Evolutionary conservation across 2,329 filamentous ascomycete species (phyloP).

Genomic region (Rhinocladiella similis): DNA sequence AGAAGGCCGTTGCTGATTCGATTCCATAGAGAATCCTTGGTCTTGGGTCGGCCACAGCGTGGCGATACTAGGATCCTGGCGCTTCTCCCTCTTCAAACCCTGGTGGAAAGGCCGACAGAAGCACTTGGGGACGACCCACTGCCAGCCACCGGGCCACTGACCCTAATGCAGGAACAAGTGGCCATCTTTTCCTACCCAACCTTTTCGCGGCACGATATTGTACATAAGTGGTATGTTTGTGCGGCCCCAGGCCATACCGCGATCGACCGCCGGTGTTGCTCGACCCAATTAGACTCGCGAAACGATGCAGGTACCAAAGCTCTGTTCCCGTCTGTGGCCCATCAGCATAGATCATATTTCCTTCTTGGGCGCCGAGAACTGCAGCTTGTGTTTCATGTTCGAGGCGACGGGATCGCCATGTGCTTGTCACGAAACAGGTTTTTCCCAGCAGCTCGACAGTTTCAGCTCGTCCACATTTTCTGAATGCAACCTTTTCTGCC

Average conservation of each 20-base stretch:
- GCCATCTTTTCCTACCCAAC: background rate
- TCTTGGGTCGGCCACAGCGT: constrained; percentile 8
- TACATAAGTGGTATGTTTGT: too few relatives aligned
- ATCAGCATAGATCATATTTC: constrained; percentile 12
- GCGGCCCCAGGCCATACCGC: background rate
- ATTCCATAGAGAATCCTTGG: constrained; percentile 11
- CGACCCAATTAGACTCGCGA: constrained; percentile 10
- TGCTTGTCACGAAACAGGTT: constrained; percentile 16
- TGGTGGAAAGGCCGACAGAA: constrained; percentile 18
- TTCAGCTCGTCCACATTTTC: background rate
- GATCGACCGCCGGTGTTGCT: background rate
- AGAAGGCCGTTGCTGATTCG: constrained; percentile 25
- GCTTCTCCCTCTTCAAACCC: constrained; percentile 7
- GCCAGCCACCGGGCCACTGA: background rate
- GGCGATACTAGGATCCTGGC: constrained; percentile 5
- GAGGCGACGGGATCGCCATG: constrained; percentile 24
- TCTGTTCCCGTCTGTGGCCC: constrained; percentile 9
- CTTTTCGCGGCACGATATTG: background rate
- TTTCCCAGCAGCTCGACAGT: background rate
- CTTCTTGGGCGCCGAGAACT: constrained; percentile 11
- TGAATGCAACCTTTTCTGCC: constrained; percentile 7
- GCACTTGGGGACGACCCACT: constrained; percentile 13
- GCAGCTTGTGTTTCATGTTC: constrained; percentile 29
- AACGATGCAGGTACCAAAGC: constrained; percentile 25
- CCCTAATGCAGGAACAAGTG: constrained; percentile 24